Conservation (phyloP, 2,329 filamentous ascomycete genomes). For the Immersiporthe knoxdaviesiana region DNA sequence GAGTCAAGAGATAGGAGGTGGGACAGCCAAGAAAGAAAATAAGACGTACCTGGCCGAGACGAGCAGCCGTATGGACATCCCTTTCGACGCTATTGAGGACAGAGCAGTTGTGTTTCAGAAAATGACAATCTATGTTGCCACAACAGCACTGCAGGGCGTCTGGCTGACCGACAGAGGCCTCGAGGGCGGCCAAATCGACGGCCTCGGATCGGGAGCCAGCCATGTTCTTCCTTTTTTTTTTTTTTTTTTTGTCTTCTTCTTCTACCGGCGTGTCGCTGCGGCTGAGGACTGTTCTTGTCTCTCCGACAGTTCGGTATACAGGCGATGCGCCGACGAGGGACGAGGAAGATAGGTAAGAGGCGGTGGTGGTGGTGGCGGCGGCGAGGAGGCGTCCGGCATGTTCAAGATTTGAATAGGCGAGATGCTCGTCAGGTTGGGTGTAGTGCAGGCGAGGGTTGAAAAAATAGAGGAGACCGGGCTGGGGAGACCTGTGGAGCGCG, state of each 20-base stretch:
- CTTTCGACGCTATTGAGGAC: slow-evolving; percentile 82
- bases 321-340: slow-evolving; percentile 10
- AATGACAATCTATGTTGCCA: slow-evolving; percentile 76
- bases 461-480: not conserved
- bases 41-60: slow-evolving; percentile 85
- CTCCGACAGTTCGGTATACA: not conserved
- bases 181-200: slow-evolving; percentile 23
- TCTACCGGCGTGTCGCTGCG: not conserved
- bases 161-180: slow-evolving; percentile 32
- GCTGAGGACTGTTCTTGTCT: not conserved
- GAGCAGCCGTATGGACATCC: slow-evolving; percentile 83
- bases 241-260: too few species aligned
- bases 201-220: slow-evolving; percentile 25
- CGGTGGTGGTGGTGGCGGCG: slow-evolving; percentile 12
- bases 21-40: slow-evolving; percentile 1
- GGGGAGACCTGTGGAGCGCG: slow-evolving; percentile 1
- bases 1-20: not conserved
- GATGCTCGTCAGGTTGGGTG: not conserved
- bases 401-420: slow-evolving; percentile 7
- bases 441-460: not conserved
- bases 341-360: slow-evolving; percentile 14
- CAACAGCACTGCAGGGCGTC: slow-evolving; percentile 75
- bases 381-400: slow-evolving; percentile 27
- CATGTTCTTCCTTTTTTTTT: too few species aligned
- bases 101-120: slow-evolving; percentile 77